phyloP scores from a whole-genome alignment of 225 moss, liverwort and hornwort species.

The Lunularia cruciata region DNA sequence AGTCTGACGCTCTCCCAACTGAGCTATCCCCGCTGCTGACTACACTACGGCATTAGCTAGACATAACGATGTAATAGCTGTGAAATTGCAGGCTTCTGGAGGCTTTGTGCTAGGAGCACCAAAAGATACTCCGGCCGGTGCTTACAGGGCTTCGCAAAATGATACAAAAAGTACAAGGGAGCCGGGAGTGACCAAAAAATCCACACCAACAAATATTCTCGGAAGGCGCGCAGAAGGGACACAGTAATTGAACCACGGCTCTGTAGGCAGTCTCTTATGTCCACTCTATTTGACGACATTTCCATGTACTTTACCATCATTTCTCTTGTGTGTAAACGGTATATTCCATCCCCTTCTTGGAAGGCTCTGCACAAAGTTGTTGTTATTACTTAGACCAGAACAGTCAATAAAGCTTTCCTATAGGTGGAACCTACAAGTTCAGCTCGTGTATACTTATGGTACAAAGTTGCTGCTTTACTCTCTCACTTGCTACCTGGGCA shows the following conservation, averaged over 20 bases:
- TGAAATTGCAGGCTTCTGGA: conserved; percentile 60
- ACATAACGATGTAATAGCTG: too few relatives aligned
- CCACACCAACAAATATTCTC: conserved; percentile 51
- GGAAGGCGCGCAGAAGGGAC: neutral
- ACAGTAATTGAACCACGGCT: neutral
- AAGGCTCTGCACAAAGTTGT: neutral
- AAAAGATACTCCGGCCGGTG: conserved; percentile 37
- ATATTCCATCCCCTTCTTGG: neutral
- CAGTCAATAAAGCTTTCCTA: too few relatives aligned
- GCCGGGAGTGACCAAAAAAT: conserved; percentile 46
- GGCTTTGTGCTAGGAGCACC: conserved; percentile 57
- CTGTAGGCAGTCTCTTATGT: neutral
- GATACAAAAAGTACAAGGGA: conserved; percentile 33
- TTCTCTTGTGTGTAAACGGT: neutral
- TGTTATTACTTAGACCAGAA: too few relatives aligned
- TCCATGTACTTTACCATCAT: neutral
- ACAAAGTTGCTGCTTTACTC: too few relatives aligned
- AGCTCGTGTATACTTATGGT: too few relatives aligned
- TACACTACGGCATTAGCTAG: too few relatives aligned
- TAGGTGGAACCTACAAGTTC: too few relatives aligned
- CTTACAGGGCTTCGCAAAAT: conserved; percentile 58
- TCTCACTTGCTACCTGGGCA: too few relatives aligned
- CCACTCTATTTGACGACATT: neutral
- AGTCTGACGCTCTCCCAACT: conserved; percentile 65
- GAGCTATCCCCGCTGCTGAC: conserved; percentile 67